phyloP scores from a whole-genome alignment of 345 rosid species.

The Eucalyptus regnans region DNA sequence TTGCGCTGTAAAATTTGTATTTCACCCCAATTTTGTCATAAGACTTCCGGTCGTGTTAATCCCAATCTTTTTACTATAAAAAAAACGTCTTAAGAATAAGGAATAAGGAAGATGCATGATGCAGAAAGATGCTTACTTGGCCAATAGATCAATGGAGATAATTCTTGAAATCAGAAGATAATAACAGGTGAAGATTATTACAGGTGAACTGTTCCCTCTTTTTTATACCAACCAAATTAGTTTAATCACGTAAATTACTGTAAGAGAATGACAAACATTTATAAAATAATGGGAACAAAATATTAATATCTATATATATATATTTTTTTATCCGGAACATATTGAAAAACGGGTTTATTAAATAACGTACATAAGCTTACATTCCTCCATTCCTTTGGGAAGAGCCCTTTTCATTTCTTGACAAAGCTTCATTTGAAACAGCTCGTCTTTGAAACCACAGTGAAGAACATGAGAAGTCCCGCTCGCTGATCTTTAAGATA shows the following conservation, averaged over 20 bases:
- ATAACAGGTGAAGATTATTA: background rate
- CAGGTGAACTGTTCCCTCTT: background rate
- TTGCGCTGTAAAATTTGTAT: background rate
- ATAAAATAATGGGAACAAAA: background rate
- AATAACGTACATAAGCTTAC: background rate
- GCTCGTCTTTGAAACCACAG: background rate
- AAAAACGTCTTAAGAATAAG: background rate
- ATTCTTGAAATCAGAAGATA: background rate
- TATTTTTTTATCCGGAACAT: background rate
- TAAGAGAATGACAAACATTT: background rate
- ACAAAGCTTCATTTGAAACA: background rate
- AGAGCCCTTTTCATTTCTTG: background rate
- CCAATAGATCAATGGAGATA: background rate
- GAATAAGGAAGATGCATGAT: background rate
- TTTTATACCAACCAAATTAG: background rate
- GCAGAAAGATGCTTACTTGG: background rate
- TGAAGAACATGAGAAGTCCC: background rate
- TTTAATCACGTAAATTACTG: background rate
- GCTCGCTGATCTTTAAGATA: background rate
- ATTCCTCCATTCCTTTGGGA: background rate
- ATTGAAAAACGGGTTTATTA: background rate
- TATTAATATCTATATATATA: background rate
- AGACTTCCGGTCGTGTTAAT: background rate
- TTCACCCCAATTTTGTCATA: background rate
- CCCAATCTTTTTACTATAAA: background rate